Evolutionary conservation across 805 yeast species (phyloP).

Genomic region (Zygosaccharomyces rouxii): DNA sequence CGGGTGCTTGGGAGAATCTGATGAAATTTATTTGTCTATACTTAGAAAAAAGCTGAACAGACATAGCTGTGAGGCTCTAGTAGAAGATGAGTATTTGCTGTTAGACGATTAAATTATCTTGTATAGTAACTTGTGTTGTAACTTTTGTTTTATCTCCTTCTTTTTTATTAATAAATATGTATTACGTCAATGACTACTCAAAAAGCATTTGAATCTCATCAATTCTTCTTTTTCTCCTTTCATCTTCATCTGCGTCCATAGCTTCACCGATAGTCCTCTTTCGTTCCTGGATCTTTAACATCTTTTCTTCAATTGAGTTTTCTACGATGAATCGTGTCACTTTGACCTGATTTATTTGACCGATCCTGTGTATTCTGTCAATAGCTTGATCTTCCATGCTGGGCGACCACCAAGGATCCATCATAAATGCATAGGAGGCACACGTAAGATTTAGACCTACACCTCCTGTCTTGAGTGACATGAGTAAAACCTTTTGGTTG

Average conservation of each 20-base stretch:
- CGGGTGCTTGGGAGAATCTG: slow-evolving; percentile 38
- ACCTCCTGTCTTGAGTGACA: slow-evolving; percentile 90
- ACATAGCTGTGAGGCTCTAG: slow-evolving; percentile 9
- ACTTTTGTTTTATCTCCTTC: background rate
- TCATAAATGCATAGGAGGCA: slow-evolving; percentile 79
- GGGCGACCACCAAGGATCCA: slow-evolving; percentile 98
- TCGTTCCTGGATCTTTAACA: slow-evolving; percentile 81
- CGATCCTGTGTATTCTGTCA: slow-evolving; percentile 86
- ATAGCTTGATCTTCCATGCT: slow-evolving; percentile 89
- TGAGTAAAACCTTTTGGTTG: slow-evolving; percentile 47
- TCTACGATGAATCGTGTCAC: slow-evolving; percentile 78
- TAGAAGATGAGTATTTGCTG: slow-evolving; percentile 28
- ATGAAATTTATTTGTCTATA: slow-evolving; percentile 17
- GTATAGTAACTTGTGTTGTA: background rate
- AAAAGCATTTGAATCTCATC: slow-evolving; percentile 70
- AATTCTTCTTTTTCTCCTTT: slow-evolving; percentile 60
- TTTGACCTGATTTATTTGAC: slow-evolving; percentile 68
- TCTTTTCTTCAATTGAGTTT: slow-evolving; percentile 79
- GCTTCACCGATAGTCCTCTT: slow-evolving; percentile 80
- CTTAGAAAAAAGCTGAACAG: slow-evolving; percentile 20
- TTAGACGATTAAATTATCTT: slow-evolving; percentile 18
- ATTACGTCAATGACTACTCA: slow-evolving; percentile 30
- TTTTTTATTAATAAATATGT: background rate
- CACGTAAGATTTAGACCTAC: slow-evolving; percentile 85
- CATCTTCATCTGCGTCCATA: slow-evolving; percentile 70